Conservation (phyloP, 2,329 filamentous ascomycete genomes). For the Cordyceps farinosa region DNA sequence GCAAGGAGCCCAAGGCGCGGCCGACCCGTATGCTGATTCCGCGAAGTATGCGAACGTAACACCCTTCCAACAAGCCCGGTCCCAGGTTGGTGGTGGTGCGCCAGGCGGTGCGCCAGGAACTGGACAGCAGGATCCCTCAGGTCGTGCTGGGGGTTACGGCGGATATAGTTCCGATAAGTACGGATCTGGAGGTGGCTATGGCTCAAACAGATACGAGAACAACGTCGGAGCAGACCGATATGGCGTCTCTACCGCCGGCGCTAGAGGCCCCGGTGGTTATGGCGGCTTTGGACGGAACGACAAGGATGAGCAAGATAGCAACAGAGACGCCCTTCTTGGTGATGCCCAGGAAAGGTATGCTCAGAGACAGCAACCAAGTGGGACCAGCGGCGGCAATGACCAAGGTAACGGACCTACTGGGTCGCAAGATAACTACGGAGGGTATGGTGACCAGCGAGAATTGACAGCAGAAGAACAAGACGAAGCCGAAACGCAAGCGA, state of each 20-base stretch:
- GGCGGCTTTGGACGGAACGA: conserved; percentile 53
- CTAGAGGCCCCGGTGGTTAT: conserved; percentile 55
- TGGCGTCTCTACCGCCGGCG: conserved; percentile 27
- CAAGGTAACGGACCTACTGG: conserved; percentile 17
- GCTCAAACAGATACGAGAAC: conserved; percentile 50
- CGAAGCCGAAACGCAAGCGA: conserved; percentile 64
- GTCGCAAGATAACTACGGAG: conserved; percentile 39
- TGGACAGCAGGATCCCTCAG: conserved; percentile 9
- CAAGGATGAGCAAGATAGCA: conserved; percentile 44
- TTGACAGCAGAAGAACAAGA: conserved; percentile 80
- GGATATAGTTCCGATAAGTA: conserved; percentile 55
- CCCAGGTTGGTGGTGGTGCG: conserved; percentile 30
- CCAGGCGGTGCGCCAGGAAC: conserved; percentile 18
- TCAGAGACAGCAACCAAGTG: conserved; percentile 33
- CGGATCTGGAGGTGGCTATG: conserved; percentile 50
- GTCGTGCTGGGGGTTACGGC: conserved; percentile 25
- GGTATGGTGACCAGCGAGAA: conserved; percentile 67
- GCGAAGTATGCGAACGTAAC: conserved; percentile 44
- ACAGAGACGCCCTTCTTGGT: conserved; percentile 62
- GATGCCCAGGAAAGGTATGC: conserved; percentile 50
- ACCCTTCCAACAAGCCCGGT: conserved; percentile 43
- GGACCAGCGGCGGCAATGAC: conserved; percentile 21
- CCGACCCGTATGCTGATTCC: conserved; percentile 52
- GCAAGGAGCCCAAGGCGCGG: conserved; percentile 37
- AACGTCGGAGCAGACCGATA: conserved; percentile 29